phyloP scores from a whole-genome alignment of 2,329 filamentous ascomycete species.

The Emmonsia crescens region DNA sequence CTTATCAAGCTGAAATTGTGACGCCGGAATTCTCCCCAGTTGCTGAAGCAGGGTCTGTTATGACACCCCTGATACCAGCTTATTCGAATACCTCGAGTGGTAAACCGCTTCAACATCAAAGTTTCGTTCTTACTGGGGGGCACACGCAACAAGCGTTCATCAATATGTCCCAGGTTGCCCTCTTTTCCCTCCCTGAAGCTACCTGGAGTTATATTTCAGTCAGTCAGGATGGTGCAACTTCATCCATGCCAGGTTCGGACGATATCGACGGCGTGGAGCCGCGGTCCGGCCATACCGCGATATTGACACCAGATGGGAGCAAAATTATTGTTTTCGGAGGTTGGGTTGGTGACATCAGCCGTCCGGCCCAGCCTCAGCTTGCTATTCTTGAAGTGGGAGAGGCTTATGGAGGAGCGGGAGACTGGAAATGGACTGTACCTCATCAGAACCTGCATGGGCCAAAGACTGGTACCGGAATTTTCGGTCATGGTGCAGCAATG shows the following conservation, averaged over 20 bases:
- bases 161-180: constrained; percentile 83
- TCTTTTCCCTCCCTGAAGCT: constrained; percentile 78
- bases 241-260: constrained; percentile 47
- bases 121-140: constrained; percentile 73
- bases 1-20: constrained; percentile 38
- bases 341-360: constrained; percentile 75
- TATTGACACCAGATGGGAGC: constrained; percentile 66
- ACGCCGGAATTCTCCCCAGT: constrained; percentile 54
- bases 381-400: constrained; percentile 64
- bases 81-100: constrained; percentile 55
- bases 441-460: constrained; percentile 30
- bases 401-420: constrained; percentile 49
- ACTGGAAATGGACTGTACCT: constrained; percentile 37
- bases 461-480: constrained; percentile 40
- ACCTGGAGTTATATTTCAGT: constrained; percentile 74
- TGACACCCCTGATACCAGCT: constrained; percentile 62
- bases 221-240: constrained; percentile 33
- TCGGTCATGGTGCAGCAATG: constrained; percentile 52
- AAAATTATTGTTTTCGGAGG: constrained; percentile 75
- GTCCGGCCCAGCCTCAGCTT: constrained; percentile 70
- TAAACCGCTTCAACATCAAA: constrained; percentile 58
- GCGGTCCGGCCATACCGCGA: constrained; percentile 77
- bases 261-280: constrained; percentile 54
- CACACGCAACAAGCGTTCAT: constrained; percentile 77
- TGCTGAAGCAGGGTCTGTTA: constrained; percentile 75